Evolutionary conservation across 768 basidiomycete species (phyloP).

Genomic region (Auriscalpium microsporum): DNA sequence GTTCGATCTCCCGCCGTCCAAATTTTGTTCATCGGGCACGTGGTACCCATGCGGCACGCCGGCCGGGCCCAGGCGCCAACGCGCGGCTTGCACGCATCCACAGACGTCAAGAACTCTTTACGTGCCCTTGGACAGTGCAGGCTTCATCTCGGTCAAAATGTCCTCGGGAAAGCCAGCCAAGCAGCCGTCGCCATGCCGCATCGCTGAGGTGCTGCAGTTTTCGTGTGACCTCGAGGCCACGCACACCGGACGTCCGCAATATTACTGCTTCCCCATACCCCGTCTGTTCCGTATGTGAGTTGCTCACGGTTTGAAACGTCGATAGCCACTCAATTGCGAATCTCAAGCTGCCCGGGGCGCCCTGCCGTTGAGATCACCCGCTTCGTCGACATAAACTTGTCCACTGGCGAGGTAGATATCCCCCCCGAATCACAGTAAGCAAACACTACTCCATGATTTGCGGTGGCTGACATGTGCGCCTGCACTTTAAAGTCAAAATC

Average conservation of each 20-base stretch:
- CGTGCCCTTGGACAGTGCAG: no score
- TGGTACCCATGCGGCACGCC: neutral
- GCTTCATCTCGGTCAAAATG: no score
- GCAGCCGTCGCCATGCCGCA: conserved; percentile 34
- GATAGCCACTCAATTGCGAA: no score
- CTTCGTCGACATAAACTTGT: conserved; percentile 37
- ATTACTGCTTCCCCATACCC: conserved; percentile 66
- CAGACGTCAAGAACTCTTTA: no score
- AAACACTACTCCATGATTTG: neutral
- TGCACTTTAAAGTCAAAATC: neutral
- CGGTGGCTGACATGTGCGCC: neutral
- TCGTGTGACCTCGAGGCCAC: conserved; percentile 40
- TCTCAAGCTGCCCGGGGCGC: conserved; percentile 48
- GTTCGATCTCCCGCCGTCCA: neutral
- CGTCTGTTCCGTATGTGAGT: conserved; percentile 68
- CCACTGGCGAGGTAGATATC: conserved; percentile 43
- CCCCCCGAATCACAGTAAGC: conserved; percentile 20
- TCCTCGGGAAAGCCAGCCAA: neutral
- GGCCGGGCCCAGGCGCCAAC: no score
- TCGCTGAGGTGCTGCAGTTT: conserved; percentile 69
- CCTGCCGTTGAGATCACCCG: conserved; percentile 69
- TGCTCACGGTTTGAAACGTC: neutral
- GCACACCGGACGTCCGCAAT: conserved; percentile 19
- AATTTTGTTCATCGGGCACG: neutral
- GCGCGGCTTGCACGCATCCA: no score